Base-by-base conservation (phyloP, 495 filamentous ascomycete genomes). In the Podospora anserina region DNA sequence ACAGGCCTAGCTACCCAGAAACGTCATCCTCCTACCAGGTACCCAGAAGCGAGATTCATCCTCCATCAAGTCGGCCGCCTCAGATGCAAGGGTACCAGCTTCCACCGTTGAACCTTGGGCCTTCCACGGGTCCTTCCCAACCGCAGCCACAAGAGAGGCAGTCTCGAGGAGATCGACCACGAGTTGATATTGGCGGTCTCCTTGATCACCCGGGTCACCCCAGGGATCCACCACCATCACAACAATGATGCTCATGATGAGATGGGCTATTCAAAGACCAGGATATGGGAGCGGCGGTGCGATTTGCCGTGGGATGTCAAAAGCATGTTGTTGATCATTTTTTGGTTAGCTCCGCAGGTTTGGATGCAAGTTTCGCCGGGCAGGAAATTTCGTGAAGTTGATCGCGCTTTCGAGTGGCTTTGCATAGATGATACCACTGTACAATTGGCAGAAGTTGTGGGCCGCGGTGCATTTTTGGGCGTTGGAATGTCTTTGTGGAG, bases 181-280 rank as follows among this genome's bases (percentile, higher is more conserved):
- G 84, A 15, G 80, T 87, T 34, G 85, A 85, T 67, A 87, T 87
- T 68, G 82, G 82, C 27, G 85, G 84, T 34, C 75, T 87, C 49
- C 79, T 87, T 54, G 83, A 85, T 34, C 81, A 81, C 57, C 77
- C 79, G 2, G 75, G 76, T 11, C 77, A 76, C 27, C 70, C 76
- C n/a, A 75, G 66, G 53, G 64, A 67, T 19, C 56, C 68, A 15
- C 68, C 58, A 53, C 65, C 56, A 27, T 63, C 13, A 23, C 28
- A 26, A 61, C 13, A 61, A 49, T n/a, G 27, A n/a, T 30, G 11
- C 7, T 11, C 23, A 32, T 5, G n/a, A 19, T 30, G 32, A 19
- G 15, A 13, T 11, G 15, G 39, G 39, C 39, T 18, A 6, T 2
- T 11, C 2, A 2, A 16, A 49, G 5, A 16, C 39, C 39, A 13